Evolutionary conservation across 2,329 filamentous ascomycete genomes (phyloP).

Genomic region (Aureobasidium uvarum): DNA sequence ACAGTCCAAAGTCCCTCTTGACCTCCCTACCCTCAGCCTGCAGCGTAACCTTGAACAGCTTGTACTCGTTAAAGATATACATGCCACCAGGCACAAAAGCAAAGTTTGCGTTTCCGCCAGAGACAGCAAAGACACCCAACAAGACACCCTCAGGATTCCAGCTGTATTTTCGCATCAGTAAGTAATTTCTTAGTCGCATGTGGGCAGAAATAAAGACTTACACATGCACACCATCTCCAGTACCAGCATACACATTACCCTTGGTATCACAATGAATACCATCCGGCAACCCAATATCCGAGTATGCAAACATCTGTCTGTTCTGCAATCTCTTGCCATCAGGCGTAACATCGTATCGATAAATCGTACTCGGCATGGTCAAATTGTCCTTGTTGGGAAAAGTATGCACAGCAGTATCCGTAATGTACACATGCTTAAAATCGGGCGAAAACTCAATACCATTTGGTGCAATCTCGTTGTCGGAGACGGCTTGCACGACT

Average conservation of each 20-base stretch:
- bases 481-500: slow-evolving; percentile 44
- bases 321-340: slow-evolving; percentile 39
- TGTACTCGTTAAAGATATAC: slow-evolving; percentile 38
- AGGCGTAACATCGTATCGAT: slow-evolving; percentile 43
- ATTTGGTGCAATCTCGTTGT: slow-evolving; percentile 46
- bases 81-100: slow-evolving; percentile 38
- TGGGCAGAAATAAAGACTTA: neutral
- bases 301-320: slow-evolving; percentile 28
- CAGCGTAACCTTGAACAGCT: slow-evolving; percentile 38
- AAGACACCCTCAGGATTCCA: slow-evolving; percentile 28
- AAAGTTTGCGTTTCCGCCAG: slow-evolving; percentile 43
- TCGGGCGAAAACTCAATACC: slow-evolving; percentile 49
- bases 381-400: slow-evolving; percentile 33
- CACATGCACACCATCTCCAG: slow-evolving; percentile 29
- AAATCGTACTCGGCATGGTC: slow-evolving; percentile 45
- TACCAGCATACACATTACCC: slow-evolving; percentile 29
- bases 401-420: slow-evolving; percentile 40
- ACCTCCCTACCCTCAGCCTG: slow-evolving; percentile 38
- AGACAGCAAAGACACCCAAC: slow-evolving; percentile 51
- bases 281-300: slow-evolving; percentile 26
- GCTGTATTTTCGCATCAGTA: neutral
- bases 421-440: slow-evolving; percentile 47
- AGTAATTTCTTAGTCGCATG: no score
- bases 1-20: slow-evolving; percentile 36
- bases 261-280: slow-evolving; percentile 28